phyloP scores from a whole-genome alignment of 176 grass and related monocot genomes.

The Carex pumila region DNA sequence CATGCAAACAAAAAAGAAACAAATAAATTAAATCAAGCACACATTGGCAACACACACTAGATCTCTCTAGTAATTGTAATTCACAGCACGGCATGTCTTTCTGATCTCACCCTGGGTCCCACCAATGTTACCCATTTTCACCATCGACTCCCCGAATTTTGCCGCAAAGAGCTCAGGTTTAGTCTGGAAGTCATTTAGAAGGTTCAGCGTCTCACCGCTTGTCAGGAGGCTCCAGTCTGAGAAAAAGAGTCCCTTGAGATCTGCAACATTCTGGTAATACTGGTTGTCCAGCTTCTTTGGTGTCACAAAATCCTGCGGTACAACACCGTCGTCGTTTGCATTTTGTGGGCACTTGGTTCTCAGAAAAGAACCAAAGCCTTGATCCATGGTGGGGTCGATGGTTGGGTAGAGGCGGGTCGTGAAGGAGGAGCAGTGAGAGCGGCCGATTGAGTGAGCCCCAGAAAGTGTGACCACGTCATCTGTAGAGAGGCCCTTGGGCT shows the following conservation, averaged over 20 bases:
- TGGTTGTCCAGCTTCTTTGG: constrained; percentile 32
- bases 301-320: constrained; percentile 30
- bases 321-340: constrained; percentile 27
- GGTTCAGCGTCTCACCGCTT: constrained; percentile 32
- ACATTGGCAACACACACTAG: no score
- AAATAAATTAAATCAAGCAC: no score
- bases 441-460: constrained; percentile 3
- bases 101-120: constrained; percentile 54
- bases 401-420: constrained; percentile 13
- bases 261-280: constrained; percentile 47
- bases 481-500: constrained; percentile 32
- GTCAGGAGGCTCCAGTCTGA: constrained; percentile 28
- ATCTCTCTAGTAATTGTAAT: not conserved
- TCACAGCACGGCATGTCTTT: constrained; percentile 35
- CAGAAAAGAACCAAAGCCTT: not conserved
- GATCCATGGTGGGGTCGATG: not conserved
- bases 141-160: constrained; percentile 49
- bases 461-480: constrained; percentile 61
- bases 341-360: constrained; percentile 9
- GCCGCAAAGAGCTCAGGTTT: constrained; percentile 15
- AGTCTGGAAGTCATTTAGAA: constrained; percentile 34
- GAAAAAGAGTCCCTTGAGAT: not conserved
- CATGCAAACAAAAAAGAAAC: no score
- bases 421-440: constrained; percentile 58
- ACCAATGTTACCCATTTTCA: constrained; percentile 57